Evolutionary conservation across 768 basidiomycete species (phyloP).

Genomic region (Russula sp.): DNA sequence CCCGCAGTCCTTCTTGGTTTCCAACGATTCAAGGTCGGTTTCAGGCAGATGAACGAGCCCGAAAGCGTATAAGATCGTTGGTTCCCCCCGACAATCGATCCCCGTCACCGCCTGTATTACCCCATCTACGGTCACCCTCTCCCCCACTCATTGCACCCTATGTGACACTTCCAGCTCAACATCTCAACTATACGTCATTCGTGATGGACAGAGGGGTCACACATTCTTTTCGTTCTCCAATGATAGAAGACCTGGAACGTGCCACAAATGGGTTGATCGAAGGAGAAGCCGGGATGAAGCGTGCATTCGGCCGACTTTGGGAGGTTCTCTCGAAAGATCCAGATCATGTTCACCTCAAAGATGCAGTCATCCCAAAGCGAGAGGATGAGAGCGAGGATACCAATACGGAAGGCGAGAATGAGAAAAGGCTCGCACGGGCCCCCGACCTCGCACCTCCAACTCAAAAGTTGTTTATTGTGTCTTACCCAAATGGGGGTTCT

Average conservation of each 20-base stretch:
- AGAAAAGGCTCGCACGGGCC: slow-evolving; percentile 43
- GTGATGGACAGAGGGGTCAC: slow-evolving; percentile 82
- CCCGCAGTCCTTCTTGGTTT: slow-evolving; percentile 10
- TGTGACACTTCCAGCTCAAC: slow-evolving; percentile 55
- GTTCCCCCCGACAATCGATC: slow-evolving; percentile 55
- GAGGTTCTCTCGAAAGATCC: slow-evolving; percentile 71
- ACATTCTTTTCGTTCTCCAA: slow-evolving; percentile 71
- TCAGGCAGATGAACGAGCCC: slow-evolving; percentile 75
- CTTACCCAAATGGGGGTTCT: slow-evolving; percentile 40
- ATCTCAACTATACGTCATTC: slow-evolving; percentile 74
- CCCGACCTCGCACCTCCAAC: slow-evolving; percentile 59
- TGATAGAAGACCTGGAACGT: slow-evolving; percentile 73
- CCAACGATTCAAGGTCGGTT: slow-evolving; percentile 13
- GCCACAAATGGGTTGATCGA: slow-evolving; percentile 81
- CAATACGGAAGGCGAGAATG: slow-evolving; percentile 35
- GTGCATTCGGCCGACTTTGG: slow-evolving; percentile 75
- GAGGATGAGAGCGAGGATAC: slow-evolving; percentile 47
- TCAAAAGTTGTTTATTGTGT: slow-evolving; percentile 59
- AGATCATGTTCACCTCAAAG: slow-evolving; percentile 30
- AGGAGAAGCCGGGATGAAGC: slow-evolving; percentile 65
- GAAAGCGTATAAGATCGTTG: slow-evolving; percentile 67
- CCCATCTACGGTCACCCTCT: slow-evolving; percentile 72
- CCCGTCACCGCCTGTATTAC: slow-evolving; percentile 62
- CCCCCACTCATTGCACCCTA: slow-evolving; percentile 77
- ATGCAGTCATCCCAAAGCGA: slow-evolving; percentile 54